Percentiles rank a stretch among this genome's conserved stretches.
These are phyloP conservation scores for Candida jianshihensis DNA, from an alignment of 805 yeast species.

Conservation along the genomic window DNA sequence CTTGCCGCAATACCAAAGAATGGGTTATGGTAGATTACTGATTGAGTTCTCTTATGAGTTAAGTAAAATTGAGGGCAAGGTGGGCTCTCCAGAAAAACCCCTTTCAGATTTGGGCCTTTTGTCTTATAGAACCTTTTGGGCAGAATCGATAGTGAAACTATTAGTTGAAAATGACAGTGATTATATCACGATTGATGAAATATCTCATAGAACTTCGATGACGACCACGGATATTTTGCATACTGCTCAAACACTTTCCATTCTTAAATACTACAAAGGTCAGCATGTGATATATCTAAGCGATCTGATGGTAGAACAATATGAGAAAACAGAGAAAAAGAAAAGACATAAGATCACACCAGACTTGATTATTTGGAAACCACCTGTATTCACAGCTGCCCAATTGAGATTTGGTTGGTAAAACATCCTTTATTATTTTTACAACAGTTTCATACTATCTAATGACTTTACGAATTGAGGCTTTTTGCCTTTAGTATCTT, in stretches of 20 bases:
- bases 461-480: conserved; percentile 2
- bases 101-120: conserved; percentile 88
- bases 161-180: conserved; percentile 54
- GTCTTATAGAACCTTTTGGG: conserved; percentile 94
- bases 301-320: conserved; percentile 70
- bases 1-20: conserved; percentile 92
- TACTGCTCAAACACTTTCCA: conserved; percentile 85
- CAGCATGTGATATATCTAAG: conserved; percentile 87
- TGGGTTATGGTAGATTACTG: conserved; percentile 86
- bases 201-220: conserved; percentile 82
- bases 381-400: conserved; percentile 91
- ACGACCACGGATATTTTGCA: conserved; percentile 94
- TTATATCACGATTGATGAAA: conserved; percentile 77
- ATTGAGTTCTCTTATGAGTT: conserved; percentile 92
- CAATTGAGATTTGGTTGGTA: conserved; percentile 95
- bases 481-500: neutral
- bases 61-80: conserved; percentile 79
- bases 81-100: conserved; percentile 97
- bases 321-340: conserved; percentile 60
- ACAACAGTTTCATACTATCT: neutral
- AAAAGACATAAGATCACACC: conserved; percentile 75
- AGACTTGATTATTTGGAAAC: conserved; percentile 74
- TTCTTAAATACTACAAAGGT: conserved; percentile 88
- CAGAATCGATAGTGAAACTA: conserved; percentile 75
- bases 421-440: too few species aligned